A percentile compares a stretch with the other conserved stretches of the same genome.
Conservation (phyloP, 495 filamentous ascomycete species). For the Podospora bellae-mahoneyi region DNA sequence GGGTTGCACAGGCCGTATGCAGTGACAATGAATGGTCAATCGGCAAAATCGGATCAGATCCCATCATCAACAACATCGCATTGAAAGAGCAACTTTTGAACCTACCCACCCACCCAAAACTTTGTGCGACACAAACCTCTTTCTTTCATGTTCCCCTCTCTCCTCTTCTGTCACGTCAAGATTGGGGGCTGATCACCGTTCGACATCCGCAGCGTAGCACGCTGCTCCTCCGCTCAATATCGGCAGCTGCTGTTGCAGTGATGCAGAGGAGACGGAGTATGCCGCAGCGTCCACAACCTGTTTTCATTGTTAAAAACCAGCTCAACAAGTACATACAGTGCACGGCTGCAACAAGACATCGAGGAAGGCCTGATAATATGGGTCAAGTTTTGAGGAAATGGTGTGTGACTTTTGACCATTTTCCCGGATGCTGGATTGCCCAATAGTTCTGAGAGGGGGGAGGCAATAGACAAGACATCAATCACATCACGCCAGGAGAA, state of each 20-base stretch:
- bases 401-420: too few species aligned
- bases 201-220: not conserved
- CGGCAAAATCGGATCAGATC: constrained; percentile 21
- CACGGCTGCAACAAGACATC: not conserved
- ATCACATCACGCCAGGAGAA: too few species aligned
- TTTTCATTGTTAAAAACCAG: not conserved
- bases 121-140: not conserved
- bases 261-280: not conserved
- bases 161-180: not conserved
- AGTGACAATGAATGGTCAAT: not conserved
- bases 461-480: too few species aligned
- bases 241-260: not conserved
- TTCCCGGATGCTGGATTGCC: too few species aligned
- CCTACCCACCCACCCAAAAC: not conserved
- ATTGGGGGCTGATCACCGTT: not conserved
- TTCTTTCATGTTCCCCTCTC: not conserved
- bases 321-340: not conserved
- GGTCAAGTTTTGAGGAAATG: too few species aligned
- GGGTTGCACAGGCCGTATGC: not conserved
- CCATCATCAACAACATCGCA: constrained; percentile 4
- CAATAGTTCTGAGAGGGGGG: too few species aligned
- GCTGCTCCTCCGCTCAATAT: not conserved
- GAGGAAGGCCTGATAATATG: not conserved
- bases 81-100: not conserved
- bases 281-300: not conserved